A percentile compares a stretch with the other conserved stretches of the same genome.
Evolutionary conservation across 345 rosid genomes (phyloP).

Genomic region (Hibiscus mutabilis): DNA sequence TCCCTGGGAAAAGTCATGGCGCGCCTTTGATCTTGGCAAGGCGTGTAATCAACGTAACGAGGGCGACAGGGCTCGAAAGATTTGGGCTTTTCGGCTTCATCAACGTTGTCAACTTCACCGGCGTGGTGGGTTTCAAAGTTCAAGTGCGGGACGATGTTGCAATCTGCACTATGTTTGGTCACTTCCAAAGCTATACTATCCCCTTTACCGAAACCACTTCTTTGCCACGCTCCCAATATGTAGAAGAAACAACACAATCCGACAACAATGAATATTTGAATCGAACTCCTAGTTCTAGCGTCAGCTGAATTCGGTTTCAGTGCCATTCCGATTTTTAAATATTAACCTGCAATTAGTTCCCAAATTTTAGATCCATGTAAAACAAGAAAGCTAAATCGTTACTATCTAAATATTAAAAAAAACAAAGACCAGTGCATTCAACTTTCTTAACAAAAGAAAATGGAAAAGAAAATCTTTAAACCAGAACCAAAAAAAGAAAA

Average conservation of each 20-base stretch:
- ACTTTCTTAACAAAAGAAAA: too few relatives aligned
- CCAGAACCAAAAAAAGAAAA: too few relatives aligned
- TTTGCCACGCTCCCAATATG: constrained; percentile 94
- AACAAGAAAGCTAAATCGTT: not conserved
- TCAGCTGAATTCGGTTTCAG: constrained; percentile 62
- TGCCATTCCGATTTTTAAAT: constrained; percentile 42
- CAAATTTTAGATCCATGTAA: not conserved
- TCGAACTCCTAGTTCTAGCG: constrained; percentile 76
- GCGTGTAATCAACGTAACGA: constrained; percentile 77
- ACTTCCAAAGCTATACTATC: constrained; percentile 86
- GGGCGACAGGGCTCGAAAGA: constrained; percentile 14
- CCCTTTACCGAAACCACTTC: constrained; percentile 97
- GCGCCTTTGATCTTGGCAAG: constrained; percentile 91
- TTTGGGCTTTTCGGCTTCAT: constrained; percentile 40
- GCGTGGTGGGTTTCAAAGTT: constrained; percentile 93
- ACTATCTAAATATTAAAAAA: not conserved
- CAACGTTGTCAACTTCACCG: constrained; percentile 31
- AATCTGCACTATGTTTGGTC: constrained; percentile 71
- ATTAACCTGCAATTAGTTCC: constrained; percentile 25
- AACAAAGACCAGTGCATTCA: too few relatives aligned
- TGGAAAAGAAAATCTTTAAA: not conserved
- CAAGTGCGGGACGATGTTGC: constrained; percentile 63
- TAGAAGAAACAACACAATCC: constrained; percentile 90
- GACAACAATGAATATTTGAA: constrained; percentile 71
- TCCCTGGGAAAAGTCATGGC: constrained; percentile 98